Percentiles rank a stretch among this genome's conserved stretches.
Conservation (phyloP, 495 filamentous ascomycete genomes). For the Friedmanniomyces endolithicus region DNA sequence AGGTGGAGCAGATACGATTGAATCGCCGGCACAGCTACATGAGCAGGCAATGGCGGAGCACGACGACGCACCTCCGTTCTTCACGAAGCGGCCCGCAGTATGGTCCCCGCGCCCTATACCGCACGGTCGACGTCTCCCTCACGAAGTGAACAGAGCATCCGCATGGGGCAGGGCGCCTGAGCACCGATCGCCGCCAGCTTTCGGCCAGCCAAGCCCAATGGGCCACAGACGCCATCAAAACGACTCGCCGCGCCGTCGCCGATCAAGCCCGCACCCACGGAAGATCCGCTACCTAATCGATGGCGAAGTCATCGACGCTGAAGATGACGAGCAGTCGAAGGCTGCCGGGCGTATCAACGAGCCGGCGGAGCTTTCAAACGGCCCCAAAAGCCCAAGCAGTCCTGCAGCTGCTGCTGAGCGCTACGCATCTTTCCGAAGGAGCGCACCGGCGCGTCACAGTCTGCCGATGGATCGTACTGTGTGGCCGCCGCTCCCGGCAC, state of each 20-base stretch:
- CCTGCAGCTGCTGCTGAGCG: neutral
- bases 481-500: constrained; percentile 4
- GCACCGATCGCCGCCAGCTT: neutral
- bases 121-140: neutral
- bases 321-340: neutral
- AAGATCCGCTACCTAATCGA: neutral
- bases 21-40: neutral
- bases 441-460: neutral
- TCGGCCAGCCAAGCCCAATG: constrained; percentile 7
- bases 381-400: too few relatives aligned
- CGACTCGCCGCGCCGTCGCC: neutral
- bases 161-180: neutral
- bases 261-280: neutral
- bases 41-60: neutral
- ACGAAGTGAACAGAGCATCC: constrained; percentile 1
- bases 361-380: neutral
- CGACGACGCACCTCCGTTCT: neutral
- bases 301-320: neutral
- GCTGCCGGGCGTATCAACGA: neutral
- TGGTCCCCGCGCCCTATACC: constrained; percentile 3
- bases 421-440: neutral
- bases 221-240: neutral
- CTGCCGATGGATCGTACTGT: constrained; percentile 2
- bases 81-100: neutral
- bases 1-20: neutral